phyloP scores from a whole-genome alignment of 805 yeast species.

The Kuraishia molischiana region DNA sequence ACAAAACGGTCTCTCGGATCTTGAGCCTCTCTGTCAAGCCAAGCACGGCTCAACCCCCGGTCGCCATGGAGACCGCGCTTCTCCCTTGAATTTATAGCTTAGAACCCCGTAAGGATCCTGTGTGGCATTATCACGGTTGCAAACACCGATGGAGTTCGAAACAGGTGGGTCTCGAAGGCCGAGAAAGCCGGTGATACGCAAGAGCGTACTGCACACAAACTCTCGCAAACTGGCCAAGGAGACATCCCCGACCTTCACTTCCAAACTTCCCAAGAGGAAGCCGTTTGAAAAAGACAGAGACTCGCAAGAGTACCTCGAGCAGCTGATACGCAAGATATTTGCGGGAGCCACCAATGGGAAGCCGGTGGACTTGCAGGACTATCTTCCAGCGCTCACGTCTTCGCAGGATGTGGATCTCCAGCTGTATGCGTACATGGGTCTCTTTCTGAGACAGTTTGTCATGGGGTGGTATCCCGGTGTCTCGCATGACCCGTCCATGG shows the following conservation, averaged over 20 bases:
- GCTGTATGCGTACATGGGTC: conserved; percentile 34
- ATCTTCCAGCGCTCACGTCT: conserved; percentile 28
- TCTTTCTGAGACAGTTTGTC: conserved; percentile 36
- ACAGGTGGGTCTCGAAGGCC: no score
- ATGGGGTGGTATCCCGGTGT: conserved; percentile 33
- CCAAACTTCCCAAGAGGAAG: no score
- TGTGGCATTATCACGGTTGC: no score
- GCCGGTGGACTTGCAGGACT: conserved; percentile 5
- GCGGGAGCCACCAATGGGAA: not conserved
- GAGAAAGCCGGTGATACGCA: not conserved
- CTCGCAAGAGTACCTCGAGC: conserved; percentile 15
- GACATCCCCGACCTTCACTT: not conserved
- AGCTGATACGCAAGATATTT: conserved; percentile 10
- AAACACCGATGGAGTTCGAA: no score
- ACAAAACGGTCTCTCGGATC: no score
- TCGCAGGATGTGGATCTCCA: conserved; percentile 30
- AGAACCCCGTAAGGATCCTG: no score
- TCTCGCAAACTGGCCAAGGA: not conserved
- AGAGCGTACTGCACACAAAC: not conserved
- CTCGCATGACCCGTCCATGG: conserved; percentile 21
- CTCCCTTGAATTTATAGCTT: no score
- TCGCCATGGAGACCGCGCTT: no score
- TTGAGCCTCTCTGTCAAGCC: no score
- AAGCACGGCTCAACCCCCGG: no score
- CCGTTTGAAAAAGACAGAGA: no score